Conservation (phyloP, 225 moss, liverwort and hornwort genomes). For the Polytrichum commune region DNA sequence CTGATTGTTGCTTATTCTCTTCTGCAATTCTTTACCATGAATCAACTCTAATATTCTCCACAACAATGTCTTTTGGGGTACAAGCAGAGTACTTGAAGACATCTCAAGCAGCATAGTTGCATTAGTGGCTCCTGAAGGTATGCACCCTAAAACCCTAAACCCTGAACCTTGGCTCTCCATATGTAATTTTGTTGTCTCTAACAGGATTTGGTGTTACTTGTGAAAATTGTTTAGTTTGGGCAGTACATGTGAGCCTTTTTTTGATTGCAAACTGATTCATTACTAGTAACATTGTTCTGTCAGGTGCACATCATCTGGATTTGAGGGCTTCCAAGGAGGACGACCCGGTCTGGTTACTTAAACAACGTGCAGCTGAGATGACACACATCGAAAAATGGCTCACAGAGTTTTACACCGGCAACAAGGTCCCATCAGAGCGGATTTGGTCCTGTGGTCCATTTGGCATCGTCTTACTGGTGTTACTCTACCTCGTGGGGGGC, state of each 20-base stretch:
- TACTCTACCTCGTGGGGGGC: no score
- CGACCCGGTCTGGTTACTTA: slow-evolving; percentile 77
- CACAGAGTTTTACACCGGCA: slow-evolving; percentile 30
- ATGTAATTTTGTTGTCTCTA: background rate
- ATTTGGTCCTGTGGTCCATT: no score
- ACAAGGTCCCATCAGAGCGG: no score
- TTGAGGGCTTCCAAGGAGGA: slow-evolving; percentile 51
- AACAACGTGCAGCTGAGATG: slow-evolving; percentile 70
- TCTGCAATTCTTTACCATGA: no score
- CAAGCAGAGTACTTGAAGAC: slow-evolving; percentile 65
- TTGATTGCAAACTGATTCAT: background rate
- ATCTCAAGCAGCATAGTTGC: slow-evolving; percentile 87
- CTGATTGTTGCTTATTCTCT: no score
- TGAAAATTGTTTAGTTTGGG: background rate
- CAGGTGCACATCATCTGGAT: slow-evolving; percentile 96
- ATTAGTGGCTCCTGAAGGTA: slow-evolving; percentile 69
- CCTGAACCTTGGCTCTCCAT: slow-evolving; percentile 6
- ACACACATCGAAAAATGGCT: slow-evolving; percentile 70
- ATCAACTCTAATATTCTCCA: no score
- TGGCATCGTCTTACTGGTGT: no score
- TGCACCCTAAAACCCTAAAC: slow-evolving; percentile 1
- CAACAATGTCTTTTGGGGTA: background rate
- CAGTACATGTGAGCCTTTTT: background rate
- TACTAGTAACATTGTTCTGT: background rate
- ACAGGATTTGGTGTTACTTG: background rate